Evolutionary conservation across 768 basidiomycete genomes (phyloP), one percentile per base, ranked within the genome.

Genomic region (Epithele typhae): DNA sequence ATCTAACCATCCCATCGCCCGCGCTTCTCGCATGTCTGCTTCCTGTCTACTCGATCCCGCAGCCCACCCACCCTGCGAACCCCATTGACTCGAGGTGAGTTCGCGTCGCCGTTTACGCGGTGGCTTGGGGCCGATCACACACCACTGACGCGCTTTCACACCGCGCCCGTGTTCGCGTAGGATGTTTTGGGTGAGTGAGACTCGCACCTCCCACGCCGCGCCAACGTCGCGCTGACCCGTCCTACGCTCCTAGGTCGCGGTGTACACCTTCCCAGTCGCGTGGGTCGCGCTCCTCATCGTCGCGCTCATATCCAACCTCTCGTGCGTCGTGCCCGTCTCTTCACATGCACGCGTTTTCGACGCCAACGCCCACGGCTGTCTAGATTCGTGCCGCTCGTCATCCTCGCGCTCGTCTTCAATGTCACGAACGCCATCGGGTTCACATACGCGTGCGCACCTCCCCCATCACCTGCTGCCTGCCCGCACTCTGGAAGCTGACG

Each of bases 401-500:
- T 84, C 33, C 82, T 99, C 27, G 96, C 96, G 1, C 74, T 98
- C 39, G 87, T 98, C 30, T 98, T 99, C 78, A 98, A 99, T 64
- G 61, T 92, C 42, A 92, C 91, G 8, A 98, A 97, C 55, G 89
- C 85, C n/a, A 73, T 97, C 43, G 95, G 95, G 10, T 98, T 97
- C 71, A 96, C 93, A 40, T 98, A 92, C 60, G 90, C 87, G 90
- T 90, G 64, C 59, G 84, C 73, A 18, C 46, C 9, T 18, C 8
- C 14, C 38, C 19, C 32, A 25, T 21, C n/a, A 30, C 40, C 32
- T 37, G 10, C 37, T 19, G 32, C 37, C 22, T 32, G 30, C 33
- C n/a, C n/a, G 10, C 25, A 18, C n/a, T n/a, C n/a, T n/a, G n/a
- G n/a, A n/a, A n/a, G 33, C 27, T 24, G 15, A 34, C 22, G 5